Conservation (phyloP, 257 asterid species). For the Solanum chmielewskii region DNA sequence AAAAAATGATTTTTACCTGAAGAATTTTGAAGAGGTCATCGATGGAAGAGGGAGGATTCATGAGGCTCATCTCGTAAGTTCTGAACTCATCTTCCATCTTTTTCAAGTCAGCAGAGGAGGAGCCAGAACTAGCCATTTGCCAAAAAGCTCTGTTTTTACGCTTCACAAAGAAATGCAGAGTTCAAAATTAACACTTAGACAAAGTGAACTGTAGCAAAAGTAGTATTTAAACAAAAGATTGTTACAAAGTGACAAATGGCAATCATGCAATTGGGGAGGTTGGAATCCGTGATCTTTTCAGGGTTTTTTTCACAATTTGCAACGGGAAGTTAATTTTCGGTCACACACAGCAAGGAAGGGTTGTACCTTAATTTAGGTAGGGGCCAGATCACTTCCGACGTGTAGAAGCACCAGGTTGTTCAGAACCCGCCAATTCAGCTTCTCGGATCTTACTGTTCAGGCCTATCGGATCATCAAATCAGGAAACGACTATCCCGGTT, state of each 20-base stretch:
- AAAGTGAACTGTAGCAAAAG: not conserved
- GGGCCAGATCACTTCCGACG: too few species aligned
- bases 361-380: too few species aligned
- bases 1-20: not conserved
- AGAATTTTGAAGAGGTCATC: slow-evolving; percentile 21
- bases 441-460: not conserved
- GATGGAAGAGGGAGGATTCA: slow-evolving; percentile 7
- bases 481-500: not conserved
- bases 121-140: slow-evolving; percentile 9
- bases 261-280: not conserved
- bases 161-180: not conserved
- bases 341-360: too few species aligned
- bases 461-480: not conserved
- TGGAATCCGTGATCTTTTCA: not conserved
- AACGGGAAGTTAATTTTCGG: not conserved
- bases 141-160: not conserved
- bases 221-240: not conserved
- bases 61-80: slow-evolving; percentile 14
- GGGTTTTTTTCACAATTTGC: not conserved
- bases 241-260: not conserved
- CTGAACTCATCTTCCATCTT: slow-evolving; percentile 8
- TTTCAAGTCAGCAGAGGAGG: not conserved
- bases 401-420: too few species aligned
- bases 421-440: not conserved
- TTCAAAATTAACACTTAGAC: too few species aligned